Base-by-base conservation (phyloP, 441 rosid species). In the Bocquillonia castaneifolia region DNA sequence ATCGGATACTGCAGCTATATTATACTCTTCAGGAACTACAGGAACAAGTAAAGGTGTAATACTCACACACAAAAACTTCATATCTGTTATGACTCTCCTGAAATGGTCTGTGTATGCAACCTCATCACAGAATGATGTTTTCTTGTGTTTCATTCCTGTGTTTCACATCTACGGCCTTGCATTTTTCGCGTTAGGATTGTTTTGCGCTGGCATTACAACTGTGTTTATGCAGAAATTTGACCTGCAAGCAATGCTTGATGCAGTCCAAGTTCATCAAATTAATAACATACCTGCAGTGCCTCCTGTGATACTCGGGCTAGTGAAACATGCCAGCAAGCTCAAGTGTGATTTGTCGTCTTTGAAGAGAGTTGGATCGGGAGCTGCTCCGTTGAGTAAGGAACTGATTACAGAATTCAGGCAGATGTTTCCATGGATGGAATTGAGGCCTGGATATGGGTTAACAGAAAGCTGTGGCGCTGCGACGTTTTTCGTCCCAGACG, bases 1-100 rank as follows among this genome's bases (percentile, higher is more conserved):
- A 56, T 52, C 79, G 0, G 88, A 88, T 45, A 84, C 80, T 2
- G 91, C 91, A 0, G 85, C 93, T 5, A 51, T 88, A 45, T 76
- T 86, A 3, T 88, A 86, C 77, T 88, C 91, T n/a, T 88, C 93
- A 9, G 93, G 85, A 26, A 87, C 93, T 28, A 83, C 89, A 0
- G 91, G 93, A 8, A 73, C 68, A 18, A 88, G 89, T 70, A 88
- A 88, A 67, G 93, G 93, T 3, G 88, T 88, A 31, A 18, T 88
- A 44, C 61, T 86, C 42, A 84, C 89, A 0, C 93, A 86, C 53
- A 69, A 77, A 2, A 88, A 88, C 62, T 86, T 88, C 59, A 74
- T 88, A 67, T 60, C 88, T 31, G 45, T 76, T n/a, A 57, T 76
- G 67, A 56, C 78, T 14, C 70, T 84, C 6, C 54, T 86, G 13